These are phyloP conservation scores for Paraconiothyrium brasiliense DNA, from an alignment of 2,329 filamentous ascomycete species.

Conservation along the genomic window DNA sequence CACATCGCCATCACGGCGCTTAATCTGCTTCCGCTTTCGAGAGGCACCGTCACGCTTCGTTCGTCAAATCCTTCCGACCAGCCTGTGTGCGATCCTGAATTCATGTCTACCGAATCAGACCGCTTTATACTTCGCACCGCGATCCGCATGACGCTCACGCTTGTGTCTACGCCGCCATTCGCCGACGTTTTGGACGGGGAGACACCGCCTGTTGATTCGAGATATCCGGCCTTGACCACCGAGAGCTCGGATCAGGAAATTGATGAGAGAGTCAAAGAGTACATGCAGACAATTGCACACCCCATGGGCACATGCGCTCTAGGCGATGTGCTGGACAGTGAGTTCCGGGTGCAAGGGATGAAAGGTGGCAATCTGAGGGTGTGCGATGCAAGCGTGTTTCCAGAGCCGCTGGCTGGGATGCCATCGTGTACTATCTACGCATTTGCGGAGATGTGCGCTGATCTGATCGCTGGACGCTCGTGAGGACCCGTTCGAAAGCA, in stretches of 20 bases:
- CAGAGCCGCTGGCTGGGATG: constrained; percentile 33
- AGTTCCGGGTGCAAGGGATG: constrained; percentile 22
- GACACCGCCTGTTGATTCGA: constrained; percentile 24
- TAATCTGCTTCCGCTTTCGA: constrained; percentile 31
- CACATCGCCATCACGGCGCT: constrained; percentile 26
- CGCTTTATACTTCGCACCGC: constrained; percentile 30
- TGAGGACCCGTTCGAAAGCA: neutral
- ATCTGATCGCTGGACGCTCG: constrained; percentile 23
- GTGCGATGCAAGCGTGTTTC: constrained; percentile 31
- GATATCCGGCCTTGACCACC: constrained; percentile 18
- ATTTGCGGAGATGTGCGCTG: constrained; percentile 34
- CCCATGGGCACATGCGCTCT: constrained; percentile 28
- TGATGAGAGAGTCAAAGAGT: constrained; percentile 27
- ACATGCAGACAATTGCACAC: constrained; percentile 14
- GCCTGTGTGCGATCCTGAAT: constrained; percentile 34
- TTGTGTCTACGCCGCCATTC: constrained; percentile 24
- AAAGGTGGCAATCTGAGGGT: constrained; percentile 22
- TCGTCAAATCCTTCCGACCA: constrained; percentile 25
- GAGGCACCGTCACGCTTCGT: constrained; percentile 32
- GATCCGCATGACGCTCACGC: constrained; percentile 22
- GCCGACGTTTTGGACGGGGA: constrained; percentile 21
- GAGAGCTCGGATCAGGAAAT: constrained; percentile 38
- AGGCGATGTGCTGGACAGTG: constrained; percentile 27
- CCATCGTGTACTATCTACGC: constrained; percentile 32
- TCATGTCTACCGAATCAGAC: constrained; percentile 33